Evolutionary conservation across 164 flowering plant species (phyloP), one percentile per base, ranked within the genome.

Genomic region (Litsea cubeba): DNA sequence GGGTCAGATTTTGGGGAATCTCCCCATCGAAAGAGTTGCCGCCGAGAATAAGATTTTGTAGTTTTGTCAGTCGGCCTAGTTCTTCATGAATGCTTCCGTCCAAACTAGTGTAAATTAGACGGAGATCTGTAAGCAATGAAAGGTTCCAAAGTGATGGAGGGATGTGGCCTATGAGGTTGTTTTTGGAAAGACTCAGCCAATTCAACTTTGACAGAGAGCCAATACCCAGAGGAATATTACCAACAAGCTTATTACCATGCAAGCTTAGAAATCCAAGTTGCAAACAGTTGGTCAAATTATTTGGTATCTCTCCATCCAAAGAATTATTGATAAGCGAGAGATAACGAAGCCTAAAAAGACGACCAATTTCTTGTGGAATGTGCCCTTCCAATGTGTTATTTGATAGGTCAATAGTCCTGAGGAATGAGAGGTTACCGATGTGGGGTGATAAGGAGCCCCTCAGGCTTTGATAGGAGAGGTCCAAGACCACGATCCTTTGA

Each of bases 401-500:
- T 77, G 77, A 6, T n/a, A 88, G 82, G 3, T 81, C 60, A 40
- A 87, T 79, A 15, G 71, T 71, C 23, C 24, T n/a, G 0, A 87
- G 87, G 68, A 80, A 84, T 15, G 87, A 78, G 50, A 87, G 82
- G 25, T 86, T 87, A 2, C 80, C 85, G 3, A 86, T 65, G 17
- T 72, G 72, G 1, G 90, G 84, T 64, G 75, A 76, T 6, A 86
- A 60, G 40, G 81, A 1, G 8, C 86, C 88, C 1, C 35, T 11
- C 14, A 87, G 49, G 2, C 69, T 50, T 0, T 64, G 70, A 46
- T 62, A 20, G 2, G 32, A 8, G 22, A 85, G 74, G 22, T 78
- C 71, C 60, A 85, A 50, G n/a, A 30, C 6, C 6, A 49, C n/a
- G 17, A 84, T 85, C 22, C 86, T 76, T 24, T 60, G 46, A 30